Conservation (phyloP, 148 eudicot genomes). For the Salicornia ramosissima region DNA sequence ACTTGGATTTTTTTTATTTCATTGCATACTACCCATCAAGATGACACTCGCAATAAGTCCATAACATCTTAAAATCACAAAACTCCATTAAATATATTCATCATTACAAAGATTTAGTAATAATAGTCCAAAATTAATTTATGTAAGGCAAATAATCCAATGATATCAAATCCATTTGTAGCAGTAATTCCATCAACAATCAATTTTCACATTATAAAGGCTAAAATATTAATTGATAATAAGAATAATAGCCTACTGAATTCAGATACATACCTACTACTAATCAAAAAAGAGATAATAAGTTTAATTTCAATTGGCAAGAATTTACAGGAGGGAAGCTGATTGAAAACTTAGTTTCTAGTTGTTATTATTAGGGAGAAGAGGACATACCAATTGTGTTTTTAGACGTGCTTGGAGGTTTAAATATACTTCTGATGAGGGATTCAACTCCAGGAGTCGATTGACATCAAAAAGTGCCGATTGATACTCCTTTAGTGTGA, state of each 20-base stretch:
- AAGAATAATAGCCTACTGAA: neutral
- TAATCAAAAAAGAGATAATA: neutral
- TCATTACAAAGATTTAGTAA: neutral
- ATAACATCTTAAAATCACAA: neutral
- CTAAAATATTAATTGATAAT: no score
- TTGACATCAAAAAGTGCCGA: constrained; percentile 91
- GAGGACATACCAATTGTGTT: constrained; percentile 69
- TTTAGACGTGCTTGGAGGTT: constrained; percentile 78
- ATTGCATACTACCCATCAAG: neutral
- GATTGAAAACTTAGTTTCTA: neutral
- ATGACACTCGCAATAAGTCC: neutral
- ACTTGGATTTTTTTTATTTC: neutral
- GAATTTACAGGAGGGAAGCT: neutral
- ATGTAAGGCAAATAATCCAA: neutral
- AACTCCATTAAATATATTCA: neutral
- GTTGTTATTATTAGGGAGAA: neutral
- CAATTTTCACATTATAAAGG: neutral
- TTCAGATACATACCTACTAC: neutral
- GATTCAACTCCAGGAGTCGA: constrained; percentile 76
- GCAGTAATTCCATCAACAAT: neutral
- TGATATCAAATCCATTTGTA: neutral
- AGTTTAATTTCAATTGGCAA: neutral
- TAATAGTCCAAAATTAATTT: constrained; percentile 7
- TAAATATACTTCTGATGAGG: constrained; percentile 80
- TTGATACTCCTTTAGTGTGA: constrained; percentile 82